phyloP scores from a whole-genome alignment of 2,329 filamentous ascomycete genomes.

The Magnaporthiopsis poae region DNA sequence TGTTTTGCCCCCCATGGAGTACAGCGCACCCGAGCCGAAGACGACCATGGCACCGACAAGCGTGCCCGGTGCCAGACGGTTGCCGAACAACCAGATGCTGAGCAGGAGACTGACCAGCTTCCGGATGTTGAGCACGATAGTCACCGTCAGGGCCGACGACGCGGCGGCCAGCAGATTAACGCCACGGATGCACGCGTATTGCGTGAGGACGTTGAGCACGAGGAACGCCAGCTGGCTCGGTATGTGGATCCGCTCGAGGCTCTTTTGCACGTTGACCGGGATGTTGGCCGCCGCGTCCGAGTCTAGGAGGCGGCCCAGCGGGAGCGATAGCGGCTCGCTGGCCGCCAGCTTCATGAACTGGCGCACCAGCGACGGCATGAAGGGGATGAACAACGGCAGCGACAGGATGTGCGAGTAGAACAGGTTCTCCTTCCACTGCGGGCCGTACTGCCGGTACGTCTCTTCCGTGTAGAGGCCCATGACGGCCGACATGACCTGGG shows the following conservation, averaged over 20 bases:
- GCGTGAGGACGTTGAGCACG: constrained; percentile 70
- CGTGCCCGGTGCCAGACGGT: constrained; percentile 66
- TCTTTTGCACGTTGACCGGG: constrained; percentile 26
- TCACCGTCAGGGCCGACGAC: constrained; percentile 86
- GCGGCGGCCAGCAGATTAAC: constrained; percentile 88
- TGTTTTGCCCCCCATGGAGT: constrained; percentile 61
- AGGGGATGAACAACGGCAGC: constrained; percentile 65
- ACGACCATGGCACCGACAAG: constrained; percentile 73
- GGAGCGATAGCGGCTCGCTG: constrained; percentile 51
- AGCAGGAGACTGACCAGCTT: constrained; percentile 85
- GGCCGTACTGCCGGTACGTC: constrained; percentile 75
- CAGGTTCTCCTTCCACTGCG: constrained; percentile 88
- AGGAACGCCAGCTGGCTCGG: constrained; percentile 66
- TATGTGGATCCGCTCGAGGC: constrained; percentile 31
- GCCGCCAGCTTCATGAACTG: constrained; percentile 55
- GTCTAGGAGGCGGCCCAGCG: neutral
- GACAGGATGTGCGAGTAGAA: constrained; percentile 78
- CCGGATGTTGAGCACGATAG: constrained; percentile 88
- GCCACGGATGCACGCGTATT: constrained; percentile 88
- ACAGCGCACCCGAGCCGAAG: constrained; percentile 82
- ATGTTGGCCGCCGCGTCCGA: constrained; percentile 19
- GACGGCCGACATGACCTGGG: constrained; percentile 80
- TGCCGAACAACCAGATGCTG: constrained; percentile 91
- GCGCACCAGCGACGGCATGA: constrained; percentile 52
- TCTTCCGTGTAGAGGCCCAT: constrained; percentile 94